These are phyloP conservation scores for Amoebophrya sp. DNA, from an alignment of 169 alveolate species.

Conservation along the genomic window DNA sequence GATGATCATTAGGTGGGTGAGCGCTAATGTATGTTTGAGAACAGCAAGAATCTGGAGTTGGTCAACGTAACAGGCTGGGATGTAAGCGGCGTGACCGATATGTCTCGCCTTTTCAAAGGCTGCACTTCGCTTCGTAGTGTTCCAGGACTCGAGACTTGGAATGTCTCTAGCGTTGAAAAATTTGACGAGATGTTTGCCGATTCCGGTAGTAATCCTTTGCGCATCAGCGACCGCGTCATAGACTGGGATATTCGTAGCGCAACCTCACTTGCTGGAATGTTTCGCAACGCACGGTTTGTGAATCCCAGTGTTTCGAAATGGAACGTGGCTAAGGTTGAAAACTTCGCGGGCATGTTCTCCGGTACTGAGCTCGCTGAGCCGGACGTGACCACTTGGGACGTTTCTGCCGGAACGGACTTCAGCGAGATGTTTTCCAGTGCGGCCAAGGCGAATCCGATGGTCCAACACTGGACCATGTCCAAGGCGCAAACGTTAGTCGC, in stretches of 20 bases:
- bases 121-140: background rate
- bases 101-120: background rate
- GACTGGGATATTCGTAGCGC: too few relatives aligned
- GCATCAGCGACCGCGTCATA: too few relatives aligned
- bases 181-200: background rate
- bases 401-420: too few relatives aligned
- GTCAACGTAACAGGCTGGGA: background rate
- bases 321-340: background rate
- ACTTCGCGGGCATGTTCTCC: background rate
- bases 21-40: background rate
- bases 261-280: background rate
- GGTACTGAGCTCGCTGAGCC: too few relatives aligned
- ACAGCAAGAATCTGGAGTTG: background rate
- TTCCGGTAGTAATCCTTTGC: too few relatives aligned
- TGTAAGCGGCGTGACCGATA: background rate
- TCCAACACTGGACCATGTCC: too few relatives aligned
- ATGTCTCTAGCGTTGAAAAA: background rate
- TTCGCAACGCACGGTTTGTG: background rate
- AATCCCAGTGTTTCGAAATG: background rate
- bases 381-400: too few relatives aligned
- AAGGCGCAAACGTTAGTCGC: too few relatives aligned
- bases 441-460: too few relatives aligned
- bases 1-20: background rate
- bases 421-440: too few relatives aligned
- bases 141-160: background rate